Conservation (phyloP, 768 basidiomycete genomes). For the Melanogaster broomeanus region DNA sequence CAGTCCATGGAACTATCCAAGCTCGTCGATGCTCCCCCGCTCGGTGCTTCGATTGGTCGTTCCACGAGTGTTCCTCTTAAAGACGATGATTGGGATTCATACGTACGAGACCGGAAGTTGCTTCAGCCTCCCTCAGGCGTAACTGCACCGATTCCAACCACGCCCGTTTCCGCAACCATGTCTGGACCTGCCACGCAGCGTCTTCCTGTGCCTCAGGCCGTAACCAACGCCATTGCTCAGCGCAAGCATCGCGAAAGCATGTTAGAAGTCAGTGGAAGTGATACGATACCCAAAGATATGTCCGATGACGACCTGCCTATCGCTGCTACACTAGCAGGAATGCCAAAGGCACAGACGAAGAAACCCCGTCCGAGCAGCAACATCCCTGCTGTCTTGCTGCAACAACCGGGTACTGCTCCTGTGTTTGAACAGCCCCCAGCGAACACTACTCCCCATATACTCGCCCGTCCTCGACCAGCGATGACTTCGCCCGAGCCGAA, state of each 20-base stretch:
- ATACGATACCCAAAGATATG: constrained; percentile 31
- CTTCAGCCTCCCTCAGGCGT: constrained; percentile 82
- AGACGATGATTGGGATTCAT: constrained; percentile 84
- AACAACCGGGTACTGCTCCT: constrained; percentile 32
- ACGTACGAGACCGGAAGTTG: constrained; percentile 82
- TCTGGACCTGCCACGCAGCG: constrained; percentile 34
- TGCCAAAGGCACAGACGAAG: constrained; percentile 14
- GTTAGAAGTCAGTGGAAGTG: constrained; percentile 45
- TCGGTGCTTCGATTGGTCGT: constrained; percentile 59
- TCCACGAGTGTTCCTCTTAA: constrained; percentile 75
- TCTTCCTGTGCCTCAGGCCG: constrained; percentile 65
- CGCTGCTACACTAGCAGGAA: constrained; percentile 17
- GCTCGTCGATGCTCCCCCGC: constrained; percentile 41
- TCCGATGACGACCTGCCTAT: constrained; percentile 39
- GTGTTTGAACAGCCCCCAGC: constrained; percentile 22
- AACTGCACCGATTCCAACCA: constrained; percentile 75
- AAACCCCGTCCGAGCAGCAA: constrained; percentile 20
- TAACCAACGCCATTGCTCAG: constrained; percentile 70
- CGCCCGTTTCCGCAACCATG: constrained; percentile 40
- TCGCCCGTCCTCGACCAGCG: constrained; percentile 20
- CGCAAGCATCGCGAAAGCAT: constrained; percentile 75
- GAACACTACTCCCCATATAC: constrained; percentile 21
- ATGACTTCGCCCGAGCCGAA: constrained; percentile 23
- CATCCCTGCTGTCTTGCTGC: constrained; percentile 30
- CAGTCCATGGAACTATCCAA: constrained; percentile 71